These are phyloP conservation scores for Piromyces finnis DNA, from an alignment of 192 early-diverging fungal genomes.

Conservation along the genomic window DNA sequence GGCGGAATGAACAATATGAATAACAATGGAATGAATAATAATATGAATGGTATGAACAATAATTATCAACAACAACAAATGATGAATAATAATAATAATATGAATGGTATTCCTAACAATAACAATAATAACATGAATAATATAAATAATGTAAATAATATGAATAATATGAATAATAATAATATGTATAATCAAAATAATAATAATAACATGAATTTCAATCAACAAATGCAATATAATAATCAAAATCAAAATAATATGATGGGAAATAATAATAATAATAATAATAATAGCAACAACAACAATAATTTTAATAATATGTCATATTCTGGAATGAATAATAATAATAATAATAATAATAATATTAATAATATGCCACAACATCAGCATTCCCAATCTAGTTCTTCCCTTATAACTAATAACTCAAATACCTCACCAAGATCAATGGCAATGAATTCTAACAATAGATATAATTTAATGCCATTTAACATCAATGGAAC, in stretches of 20 bases:
- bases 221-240: not conserved
- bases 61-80: no score
- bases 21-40: not conserved
- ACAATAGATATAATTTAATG: not conserved
- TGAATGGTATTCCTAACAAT: not conserved
- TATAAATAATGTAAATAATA: not conserved
- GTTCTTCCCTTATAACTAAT: not conserved
- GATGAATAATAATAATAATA: no score
- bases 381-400: not conserved
- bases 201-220: not conserved
- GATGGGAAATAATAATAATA: not conserved
- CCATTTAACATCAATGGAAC: not conserved
- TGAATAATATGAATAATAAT: not conserved
- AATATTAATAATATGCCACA: not conserved
- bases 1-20: not conserved
- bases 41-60: no score
- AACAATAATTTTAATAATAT: not conserved
- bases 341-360: not conserved
- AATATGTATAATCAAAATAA: not conserved
- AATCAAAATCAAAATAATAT: not conserved
- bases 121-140: not conserved
- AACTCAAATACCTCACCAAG: not conserved
- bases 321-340: not conserved
- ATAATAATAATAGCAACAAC: not conserved
- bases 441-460: not conserved